Conservation (phyloP, 2,329 filamentous ascomycete genomes). For the Aureobasidium pullulans region DNA sequence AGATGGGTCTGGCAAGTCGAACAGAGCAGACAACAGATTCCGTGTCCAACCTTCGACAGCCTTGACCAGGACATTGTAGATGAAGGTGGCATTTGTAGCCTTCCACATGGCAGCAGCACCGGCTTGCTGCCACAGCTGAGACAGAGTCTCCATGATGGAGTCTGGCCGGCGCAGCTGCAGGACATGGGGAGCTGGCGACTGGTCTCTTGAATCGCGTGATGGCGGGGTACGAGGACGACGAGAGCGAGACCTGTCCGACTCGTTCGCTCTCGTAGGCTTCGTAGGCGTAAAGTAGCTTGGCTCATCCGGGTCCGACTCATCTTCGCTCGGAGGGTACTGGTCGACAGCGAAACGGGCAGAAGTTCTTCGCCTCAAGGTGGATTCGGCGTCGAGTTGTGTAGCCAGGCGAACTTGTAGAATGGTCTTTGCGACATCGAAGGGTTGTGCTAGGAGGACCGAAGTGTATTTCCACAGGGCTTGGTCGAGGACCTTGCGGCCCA, state of each 20-base stretch:
- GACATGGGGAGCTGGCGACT: slow-evolving; percentile 44
- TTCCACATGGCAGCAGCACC: slow-evolving; percentile 93
- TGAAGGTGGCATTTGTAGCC: slow-evolving; percentile 80
- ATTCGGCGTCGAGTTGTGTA: slow-evolving; percentile 21
- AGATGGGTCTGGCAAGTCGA: slow-evolving; percentile 81
- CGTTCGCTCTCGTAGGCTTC: slow-evolving; percentile 39
- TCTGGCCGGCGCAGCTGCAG: slow-evolving; percentile 67
- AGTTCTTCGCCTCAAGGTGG: background rate
- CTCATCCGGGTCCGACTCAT: slow-evolving; percentile 62
- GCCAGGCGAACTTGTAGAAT: slow-evolving; percentile 69
- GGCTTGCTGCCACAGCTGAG: slow-evolving; percentile 82
- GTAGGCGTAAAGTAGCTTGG: slow-evolving; percentile 76
- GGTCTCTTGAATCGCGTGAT: slow-evolving; percentile 33
- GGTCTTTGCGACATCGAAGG: slow-evolving; percentile 94
- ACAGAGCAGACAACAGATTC: slow-evolving; percentile 79
- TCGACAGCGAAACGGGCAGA: slow-evolving; percentile 8
- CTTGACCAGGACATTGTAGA: slow-evolving; percentile 80
- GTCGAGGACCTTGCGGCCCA: slow-evolving; percentile 69
- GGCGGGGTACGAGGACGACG: slow-evolving; percentile 36
- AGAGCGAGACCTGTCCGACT: slow-evolving; percentile 25
- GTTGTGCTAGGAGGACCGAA: slow-evolving; percentile 81
- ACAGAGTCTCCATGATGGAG: slow-evolving; percentile 78
- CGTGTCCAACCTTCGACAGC: slow-evolving; percentile 88
- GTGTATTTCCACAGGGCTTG: slow-evolving; percentile 88
- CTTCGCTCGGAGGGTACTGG: slow-evolving; percentile 36